Evolutionary conservation across 2,329 filamentous ascomycete species (phyloP).

Genomic region (Coleophoma crateriformis): DNA sequence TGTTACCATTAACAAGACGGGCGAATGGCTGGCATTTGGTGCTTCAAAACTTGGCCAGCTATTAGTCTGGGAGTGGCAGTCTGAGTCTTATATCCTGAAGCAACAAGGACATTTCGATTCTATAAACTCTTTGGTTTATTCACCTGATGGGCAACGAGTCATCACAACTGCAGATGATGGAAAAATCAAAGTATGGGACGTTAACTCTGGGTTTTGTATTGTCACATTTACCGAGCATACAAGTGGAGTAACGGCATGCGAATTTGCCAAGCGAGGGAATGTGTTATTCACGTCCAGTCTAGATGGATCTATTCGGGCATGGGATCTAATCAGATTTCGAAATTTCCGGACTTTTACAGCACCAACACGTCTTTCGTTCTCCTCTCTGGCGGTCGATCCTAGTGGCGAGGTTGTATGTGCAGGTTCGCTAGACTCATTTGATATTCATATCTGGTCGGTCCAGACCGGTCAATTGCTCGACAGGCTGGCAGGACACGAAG

Average conservation of each 20-base stretch:
- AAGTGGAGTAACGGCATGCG: slow-evolving; percentile 86
- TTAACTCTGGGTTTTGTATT: slow-evolving; percentile 92
- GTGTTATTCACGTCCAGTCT: slow-evolving; percentile 93
- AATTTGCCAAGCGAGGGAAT: slow-evolving; percentile 92
- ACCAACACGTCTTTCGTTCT: slow-evolving; percentile 85
- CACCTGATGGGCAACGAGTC: slow-evolving; percentile 87
- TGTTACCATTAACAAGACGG: slow-evolving; percentile 87
- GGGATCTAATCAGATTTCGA: slow-evolving; percentile 92
- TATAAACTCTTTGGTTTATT: slow-evolving; percentile 90
- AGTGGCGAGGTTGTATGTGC: slow-evolving; percentile 95
- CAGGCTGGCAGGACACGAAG: slow-evolving; percentile 85
- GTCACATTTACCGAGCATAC: slow-evolving; percentile 98
- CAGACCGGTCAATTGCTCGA: slow-evolving; percentile 95
- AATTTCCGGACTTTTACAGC: slow-evolving; percentile 98
- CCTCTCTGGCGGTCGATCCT: slow-evolving; percentile 91
- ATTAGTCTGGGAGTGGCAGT: slow-evolving; percentile 99
- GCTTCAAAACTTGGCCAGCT: slow-evolving; percentile 92
- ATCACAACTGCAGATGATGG: slow-evolving; percentile 94
- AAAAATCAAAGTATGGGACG: slow-evolving; percentile 98
- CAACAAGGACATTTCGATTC: slow-evolving; percentile 97
- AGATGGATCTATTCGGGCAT: slow-evolving; percentile 89
- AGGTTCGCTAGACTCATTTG: slow-evolving; percentile 91
- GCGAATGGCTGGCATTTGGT: slow-evolving; percentile 96
- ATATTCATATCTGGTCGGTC: slow-evolving; percentile 97
- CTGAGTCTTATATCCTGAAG: slow-evolving; percentile 96